A percentile compares a stretch with the other conserved stretches of the same genome.
phyloP scores from a whole-genome alignment of 208 protist species.

The Wallacemonas sp. region DNA sequence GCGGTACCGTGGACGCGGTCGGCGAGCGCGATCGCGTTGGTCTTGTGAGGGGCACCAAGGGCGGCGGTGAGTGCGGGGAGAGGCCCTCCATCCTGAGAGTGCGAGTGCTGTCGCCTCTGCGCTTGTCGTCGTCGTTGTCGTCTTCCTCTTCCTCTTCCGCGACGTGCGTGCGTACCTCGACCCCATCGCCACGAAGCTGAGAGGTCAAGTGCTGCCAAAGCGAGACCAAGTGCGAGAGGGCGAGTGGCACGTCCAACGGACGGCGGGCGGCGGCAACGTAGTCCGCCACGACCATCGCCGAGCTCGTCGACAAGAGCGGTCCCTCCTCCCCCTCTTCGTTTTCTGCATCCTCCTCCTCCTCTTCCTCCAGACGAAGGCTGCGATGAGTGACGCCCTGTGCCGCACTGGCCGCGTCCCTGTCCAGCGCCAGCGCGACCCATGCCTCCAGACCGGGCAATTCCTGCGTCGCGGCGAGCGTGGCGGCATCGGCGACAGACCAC shows the following conservation, averaged over 20 bases:
- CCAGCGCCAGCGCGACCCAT: constrained; percentile 9
- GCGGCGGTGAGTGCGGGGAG: background rate
- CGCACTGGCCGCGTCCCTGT: background rate
- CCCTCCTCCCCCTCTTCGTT: constrained; percentile 20
- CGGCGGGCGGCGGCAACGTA: constrained; percentile 2
- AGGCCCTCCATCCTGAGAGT: too few species aligned
- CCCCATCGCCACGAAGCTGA: too few species aligned
- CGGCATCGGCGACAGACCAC: background rate
- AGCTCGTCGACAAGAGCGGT: background rate
- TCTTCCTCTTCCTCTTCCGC: background rate
- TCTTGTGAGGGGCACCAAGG: background rate
- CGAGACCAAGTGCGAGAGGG: background rate
- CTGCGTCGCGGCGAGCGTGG: constrained; percentile 12
- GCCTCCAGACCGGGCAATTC: constrained; percentile 19
- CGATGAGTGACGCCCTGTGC: too few species aligned
- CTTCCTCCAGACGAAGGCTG: too few species aligned
- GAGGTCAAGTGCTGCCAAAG: background rate
- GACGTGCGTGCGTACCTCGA: too few species aligned
- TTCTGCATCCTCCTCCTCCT: too few species aligned
- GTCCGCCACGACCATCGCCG: constrained; percentile 3
- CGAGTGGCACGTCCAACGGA: background rate
- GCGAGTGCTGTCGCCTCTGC: too few species aligned
- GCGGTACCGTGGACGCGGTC: constrained; percentile 5
- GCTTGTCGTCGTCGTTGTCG: too few species aligned
- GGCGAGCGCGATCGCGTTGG: constrained; percentile 5